phyloP scores from a whole-genome alignment of 1,284 basidiomycete species.

The Trichosporon sp. region DNA sequence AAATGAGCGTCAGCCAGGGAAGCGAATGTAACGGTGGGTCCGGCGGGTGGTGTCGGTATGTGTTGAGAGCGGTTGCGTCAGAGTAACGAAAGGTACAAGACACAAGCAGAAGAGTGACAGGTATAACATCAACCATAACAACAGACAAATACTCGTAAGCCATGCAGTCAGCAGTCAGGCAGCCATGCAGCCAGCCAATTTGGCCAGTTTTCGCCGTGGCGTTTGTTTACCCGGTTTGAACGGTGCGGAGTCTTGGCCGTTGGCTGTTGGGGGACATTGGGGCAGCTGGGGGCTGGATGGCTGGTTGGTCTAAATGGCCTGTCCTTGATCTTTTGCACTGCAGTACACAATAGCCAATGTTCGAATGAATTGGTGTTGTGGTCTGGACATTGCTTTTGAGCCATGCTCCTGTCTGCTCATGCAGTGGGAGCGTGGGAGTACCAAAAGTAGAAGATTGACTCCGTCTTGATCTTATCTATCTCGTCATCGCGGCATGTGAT shows the following conservation, averaged over 20 bases:
- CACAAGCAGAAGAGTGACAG: background rate
- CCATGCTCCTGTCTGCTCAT: background rate
- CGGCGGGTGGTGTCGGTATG: background rate
- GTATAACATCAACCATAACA: background rate
- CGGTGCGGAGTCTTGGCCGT: background rate
- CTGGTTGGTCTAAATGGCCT: no score
- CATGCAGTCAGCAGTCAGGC: background rate
- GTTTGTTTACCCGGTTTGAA: background rate
- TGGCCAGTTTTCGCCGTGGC: background rate
- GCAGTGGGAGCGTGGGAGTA: background rate
- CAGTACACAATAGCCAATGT: background rate
- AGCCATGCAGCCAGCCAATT: background rate
- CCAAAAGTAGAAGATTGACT: background rate
- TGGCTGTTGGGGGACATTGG: background rate
- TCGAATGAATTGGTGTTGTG: background rate
- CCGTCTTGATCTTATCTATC: slow-evolving; percentile 1
- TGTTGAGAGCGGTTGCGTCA: no score
- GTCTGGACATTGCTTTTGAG: background rate
- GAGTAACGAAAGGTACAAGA: background rate
- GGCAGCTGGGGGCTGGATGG: background rate
- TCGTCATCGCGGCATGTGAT: background rate
- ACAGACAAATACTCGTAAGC: no score
- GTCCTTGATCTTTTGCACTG: no score
- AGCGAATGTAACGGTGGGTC: background rate
- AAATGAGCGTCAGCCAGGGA: background rate